A percentile compares a stretch with the other conserved stretches of the same genome.
Conservation (phyloP, 2,329 filamentous ascomycete genomes). For the Ilyonectria mors-panacis region DNA sequence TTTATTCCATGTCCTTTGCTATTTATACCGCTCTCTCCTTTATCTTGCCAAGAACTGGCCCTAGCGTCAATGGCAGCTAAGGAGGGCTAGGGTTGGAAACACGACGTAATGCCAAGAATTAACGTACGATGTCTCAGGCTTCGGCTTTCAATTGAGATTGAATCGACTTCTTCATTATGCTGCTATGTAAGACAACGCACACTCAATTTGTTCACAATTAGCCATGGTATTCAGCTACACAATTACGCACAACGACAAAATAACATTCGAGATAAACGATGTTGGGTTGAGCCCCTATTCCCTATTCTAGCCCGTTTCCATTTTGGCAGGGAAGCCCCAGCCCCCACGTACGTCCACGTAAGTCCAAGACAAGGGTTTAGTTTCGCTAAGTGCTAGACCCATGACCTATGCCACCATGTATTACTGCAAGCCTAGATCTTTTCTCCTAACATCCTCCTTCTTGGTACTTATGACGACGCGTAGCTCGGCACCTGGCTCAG, state of each 20-base stretch:
- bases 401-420: neutral
- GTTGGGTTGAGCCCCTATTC: neutral
- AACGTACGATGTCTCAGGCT: neutral
- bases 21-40: neutral
- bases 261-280: neutral
- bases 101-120: neutral
- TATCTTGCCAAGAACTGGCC: neutral
- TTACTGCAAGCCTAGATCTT: neutral
- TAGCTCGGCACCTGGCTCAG: neutral
- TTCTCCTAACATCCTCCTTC: neutral
- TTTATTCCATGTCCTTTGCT: too few species aligned
- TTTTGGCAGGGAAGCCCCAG: neutral
- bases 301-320: neutral
- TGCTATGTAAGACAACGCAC: neutral
- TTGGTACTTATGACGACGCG: neutral
- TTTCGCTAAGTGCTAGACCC: neutral
- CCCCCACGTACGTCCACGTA: slow-evolving; percentile 1
- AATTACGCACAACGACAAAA: neutral
- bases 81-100: neutral
- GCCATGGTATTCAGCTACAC: neutral
- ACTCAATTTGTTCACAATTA: neutral
- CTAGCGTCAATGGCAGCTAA: neutral
- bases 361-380: neutral
- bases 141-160: neutral
- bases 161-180: neutral